These are phyloP conservation scores for Alloteropsis semialata DNA, from an alignment of 176 grass and related monocot genomes.

Conservation along the genomic window DNA sequence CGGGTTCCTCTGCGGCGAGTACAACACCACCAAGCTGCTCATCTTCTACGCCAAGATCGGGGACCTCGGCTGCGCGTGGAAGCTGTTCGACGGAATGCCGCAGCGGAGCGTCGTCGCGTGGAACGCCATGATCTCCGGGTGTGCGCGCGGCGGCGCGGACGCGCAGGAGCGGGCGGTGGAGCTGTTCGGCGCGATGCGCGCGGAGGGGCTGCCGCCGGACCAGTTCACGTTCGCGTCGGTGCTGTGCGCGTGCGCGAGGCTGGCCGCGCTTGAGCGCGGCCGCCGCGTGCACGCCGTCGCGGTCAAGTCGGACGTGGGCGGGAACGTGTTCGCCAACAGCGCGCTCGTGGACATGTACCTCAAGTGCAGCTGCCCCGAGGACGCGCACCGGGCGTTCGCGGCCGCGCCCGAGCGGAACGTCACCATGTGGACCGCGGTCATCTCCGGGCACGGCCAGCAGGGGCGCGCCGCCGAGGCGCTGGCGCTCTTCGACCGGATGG, in stretches of 20 bases:
- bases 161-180: constrained; percentile 20
- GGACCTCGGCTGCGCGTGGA: constrained; percentile 26
- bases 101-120: constrained; percentile 33
- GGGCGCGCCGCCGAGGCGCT: constrained; percentile 40
- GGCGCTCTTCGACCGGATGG: constrained; percentile 40
- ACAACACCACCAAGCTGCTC: constrained; percentile 46
- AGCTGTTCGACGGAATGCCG: constrained; percentile 53
- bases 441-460: constrained; percentile 59
- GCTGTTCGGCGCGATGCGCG: constrained; percentile 36
- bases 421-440: constrained; percentile 40
- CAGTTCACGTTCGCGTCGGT: constrained; percentile 65
- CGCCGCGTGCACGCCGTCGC: constrained; percentile 45
- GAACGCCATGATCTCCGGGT: constrained; percentile 57
- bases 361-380: constrained; percentile 51
- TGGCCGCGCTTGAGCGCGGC: constrained; percentile 46
- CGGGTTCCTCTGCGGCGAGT: constrained; percentile 22
- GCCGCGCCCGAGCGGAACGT: constrained; percentile 41
- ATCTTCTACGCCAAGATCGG: constrained; percentile 54
- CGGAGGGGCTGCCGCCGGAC: constrained; percentile 35
- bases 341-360: constrained; percentile 60
- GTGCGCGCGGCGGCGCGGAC: constrained; percentile 19
- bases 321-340: constrained; percentile 42
- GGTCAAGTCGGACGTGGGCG: constrained; percentile 31
- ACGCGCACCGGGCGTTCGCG: constrained; percentile 44
- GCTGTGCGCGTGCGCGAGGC: constrained; percentile 51